Percentiles rank a stretch among this genome's conserved stretches.
phyloP scores from a whole-genome alignment of 371 early-diverging fungal genomes.

The Funneliformis caledonium region DNA sequence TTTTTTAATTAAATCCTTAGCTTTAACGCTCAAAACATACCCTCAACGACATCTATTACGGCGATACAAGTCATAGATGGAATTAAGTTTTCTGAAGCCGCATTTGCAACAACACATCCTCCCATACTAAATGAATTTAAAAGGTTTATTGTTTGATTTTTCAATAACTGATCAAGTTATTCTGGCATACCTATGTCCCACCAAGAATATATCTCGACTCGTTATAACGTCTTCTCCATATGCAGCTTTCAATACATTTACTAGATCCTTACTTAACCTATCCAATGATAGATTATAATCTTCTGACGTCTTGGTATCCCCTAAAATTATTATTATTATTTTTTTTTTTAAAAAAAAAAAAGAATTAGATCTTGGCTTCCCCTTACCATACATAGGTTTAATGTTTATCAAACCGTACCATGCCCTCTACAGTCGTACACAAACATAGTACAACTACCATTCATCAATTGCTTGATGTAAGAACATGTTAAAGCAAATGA shows the following conservation, averaged over 20 bases:
- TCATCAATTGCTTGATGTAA: constrained; percentile 51
- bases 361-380: background rate
- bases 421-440: constrained; percentile 85
- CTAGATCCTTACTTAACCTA: constrained; percentile 62
- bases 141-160: constrained; percentile 34
- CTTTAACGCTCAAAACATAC: constrained; percentile 44
- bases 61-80: constrained; percentile 71
- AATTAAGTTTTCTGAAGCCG: constrained; percentile 58
- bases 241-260: constrained; percentile 52
- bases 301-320: constrained; percentile 54
- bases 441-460: constrained; percentile 59
- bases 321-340: no score
- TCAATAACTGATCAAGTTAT: background rate
- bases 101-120: constrained; percentile 84
- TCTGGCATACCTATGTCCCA: constrained; percentile 74
- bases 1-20: no score
- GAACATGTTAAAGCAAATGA: constrained; percentile 76
- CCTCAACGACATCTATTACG: constrained; percentile 92
- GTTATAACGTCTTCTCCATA: constrained; percentile 44
- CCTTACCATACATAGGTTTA: background rate
- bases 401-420: constrained; percentile 54
- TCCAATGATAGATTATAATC: constrained; percentile 66
- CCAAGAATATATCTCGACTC: constrained; percentile 67
- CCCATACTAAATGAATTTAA: constrained; percentile 75
- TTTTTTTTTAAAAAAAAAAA: background rate